These are phyloP conservation scores for Astragalus glycyphyllos DNA, from an alignment of 306 rosid species.

Conservation along the genomic window DNA sequence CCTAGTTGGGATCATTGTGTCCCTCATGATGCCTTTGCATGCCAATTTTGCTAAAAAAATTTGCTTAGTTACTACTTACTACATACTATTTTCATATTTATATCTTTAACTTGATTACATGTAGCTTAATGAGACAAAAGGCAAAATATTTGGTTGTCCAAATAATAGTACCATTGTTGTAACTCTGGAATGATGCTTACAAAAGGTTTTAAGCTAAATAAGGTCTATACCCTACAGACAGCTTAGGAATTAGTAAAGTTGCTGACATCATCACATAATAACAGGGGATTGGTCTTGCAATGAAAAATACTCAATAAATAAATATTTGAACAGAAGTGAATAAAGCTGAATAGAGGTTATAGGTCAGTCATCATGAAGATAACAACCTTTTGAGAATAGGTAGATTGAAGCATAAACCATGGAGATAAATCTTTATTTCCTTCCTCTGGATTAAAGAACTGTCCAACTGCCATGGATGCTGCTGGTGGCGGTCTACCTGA, in stretches of 20 bases:
- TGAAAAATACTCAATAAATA: slow-evolving; percentile 35
- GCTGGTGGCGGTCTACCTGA: slow-evolving; percentile 99
- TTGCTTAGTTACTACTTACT: slow-evolving; percentile 1
- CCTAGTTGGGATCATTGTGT: too few species aligned
- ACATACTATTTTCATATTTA: background rate
- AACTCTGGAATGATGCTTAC: slow-evolving; percentile 18
- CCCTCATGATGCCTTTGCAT: too few species aligned
- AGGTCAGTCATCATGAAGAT: slow-evolving; percentile 38
- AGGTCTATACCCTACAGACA: slow-evolving; percentile 27
- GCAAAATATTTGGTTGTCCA: slow-evolving; percentile 18
- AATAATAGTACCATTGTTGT: slow-evolving; percentile 15
- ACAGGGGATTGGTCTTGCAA: slow-evolving; percentile 34
- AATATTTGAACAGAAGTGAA: slow-evolving; percentile 26
- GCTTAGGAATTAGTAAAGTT: slow-evolving; percentile 18
- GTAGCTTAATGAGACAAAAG: slow-evolving; percentile 23
- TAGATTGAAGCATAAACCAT: slow-evolving; percentile 75
- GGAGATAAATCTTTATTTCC: slow-evolving; percentile 77
- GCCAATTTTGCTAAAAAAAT: too few species aligned
- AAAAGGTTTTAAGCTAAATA: slow-evolving; percentile 18
- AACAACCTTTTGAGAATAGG: slow-evolving; percentile 75
- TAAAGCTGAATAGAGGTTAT: slow-evolving; percentile 22
- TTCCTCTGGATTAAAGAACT: slow-evolving; percentile 89
- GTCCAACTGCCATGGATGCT: slow-evolving; percentile 99
- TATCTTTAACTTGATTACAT: slow-evolving; percentile 14
- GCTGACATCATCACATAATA: slow-evolving; percentile 16